Evolutionary conservation across 352 stramenopile genomes (phyloP).

Genomic region (Phytopythium aichiense): DNA sequence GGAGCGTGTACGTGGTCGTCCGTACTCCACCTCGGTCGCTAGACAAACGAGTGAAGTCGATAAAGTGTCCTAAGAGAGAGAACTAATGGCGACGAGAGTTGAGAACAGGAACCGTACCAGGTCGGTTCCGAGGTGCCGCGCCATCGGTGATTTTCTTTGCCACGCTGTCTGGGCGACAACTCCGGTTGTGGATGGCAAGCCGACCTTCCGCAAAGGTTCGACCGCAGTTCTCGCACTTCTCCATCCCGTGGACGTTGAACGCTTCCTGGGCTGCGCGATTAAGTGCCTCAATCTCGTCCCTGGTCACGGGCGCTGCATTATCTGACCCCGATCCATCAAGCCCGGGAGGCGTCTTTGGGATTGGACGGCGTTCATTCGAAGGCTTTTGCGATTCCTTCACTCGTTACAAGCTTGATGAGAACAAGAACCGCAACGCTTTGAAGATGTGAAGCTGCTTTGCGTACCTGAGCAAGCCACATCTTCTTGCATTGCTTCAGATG

Average conservation of each 20-base stretch:
- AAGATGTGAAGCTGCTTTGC: neutral
- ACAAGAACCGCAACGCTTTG: neutral
- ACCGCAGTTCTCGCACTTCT: constrained; percentile 72
- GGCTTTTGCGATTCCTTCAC: constrained; percentile 66
- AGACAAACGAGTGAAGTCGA: neutral
- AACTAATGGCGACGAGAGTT: neutral
- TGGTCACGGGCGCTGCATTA: constrained; percentile 18
- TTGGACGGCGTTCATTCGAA: constrained; percentile 42
- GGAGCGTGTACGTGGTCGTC: constrained; percentile 13
- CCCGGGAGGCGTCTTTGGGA: constrained; percentile 61
- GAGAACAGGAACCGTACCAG: constrained; percentile 20
- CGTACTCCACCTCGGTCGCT: constrained; percentile 32
- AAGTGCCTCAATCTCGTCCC: constrained; percentile 62
- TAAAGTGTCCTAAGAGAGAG: too few relatives aligned
- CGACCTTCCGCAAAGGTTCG: constrained; percentile 72
- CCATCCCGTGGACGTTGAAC: constrained; percentile 75
- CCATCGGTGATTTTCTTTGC: constrained; percentile 48
- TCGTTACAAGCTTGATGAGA: neutral
- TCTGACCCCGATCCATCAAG: constrained; percentile 19
- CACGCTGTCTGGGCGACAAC: constrained; percentile 39
- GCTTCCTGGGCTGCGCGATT: constrained; percentile 61
- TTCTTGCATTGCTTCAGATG: constrained; percentile 86
- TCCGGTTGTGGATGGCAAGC: constrained; percentile 65
- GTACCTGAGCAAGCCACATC: constrained; percentile 62
- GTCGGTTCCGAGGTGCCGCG: constrained; percentile 48